Conservation (phyloP, 2,329 filamentous ascomycete species). For the Zasmidium citrigriseum region DNA sequence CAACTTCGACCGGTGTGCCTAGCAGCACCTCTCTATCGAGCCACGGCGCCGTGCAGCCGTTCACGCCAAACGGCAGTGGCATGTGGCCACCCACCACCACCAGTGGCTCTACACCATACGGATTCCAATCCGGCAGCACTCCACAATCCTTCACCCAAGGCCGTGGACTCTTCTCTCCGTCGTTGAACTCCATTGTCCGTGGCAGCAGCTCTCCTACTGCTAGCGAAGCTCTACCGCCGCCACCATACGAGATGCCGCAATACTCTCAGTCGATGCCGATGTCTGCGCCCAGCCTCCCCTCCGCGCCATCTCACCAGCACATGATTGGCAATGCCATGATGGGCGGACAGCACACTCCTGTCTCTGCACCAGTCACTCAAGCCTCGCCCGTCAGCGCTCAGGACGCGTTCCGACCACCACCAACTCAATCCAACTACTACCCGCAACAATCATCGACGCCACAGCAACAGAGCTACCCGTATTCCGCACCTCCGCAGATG, state of each 20-base stretch:
- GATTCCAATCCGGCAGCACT: constrained; percentile 47
- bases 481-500: constrained; percentile 50
- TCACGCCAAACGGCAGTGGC: constrained; percentile 62
- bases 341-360: constrained; percentile 41
- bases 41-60: constrained; percentile 55
- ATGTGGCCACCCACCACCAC: constrained; percentile 56
- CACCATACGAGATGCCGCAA: constrained; percentile 65
- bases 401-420: constrained; percentile 59
- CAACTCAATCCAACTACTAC: constrained; percentile 65
- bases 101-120: constrained; percentile 60
- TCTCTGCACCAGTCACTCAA: constrained; percentile 32
- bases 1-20: constrained; percentile 60
- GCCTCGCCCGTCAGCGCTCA: constrained; percentile 59
- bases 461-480: constrained; percentile 50
- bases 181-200: constrained; percentile 55
- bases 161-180: constrained; percentile 60
- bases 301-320: constrained; percentile 47
- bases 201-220: constrained; percentile 60
- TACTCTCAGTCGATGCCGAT: constrained; percentile 61
- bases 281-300: constrained; percentile 53
- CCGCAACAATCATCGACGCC: constrained; percentile 56
- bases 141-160: constrained; percentile 50
- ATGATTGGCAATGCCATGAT: constrained; percentile 49
- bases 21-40: constrained; percentile 62
- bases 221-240: constrained; percentile 64